phyloP scores from a whole-genome alignment of 2,329 filamentous ascomycete genomes.

The Alternaria sp. region DNA sequence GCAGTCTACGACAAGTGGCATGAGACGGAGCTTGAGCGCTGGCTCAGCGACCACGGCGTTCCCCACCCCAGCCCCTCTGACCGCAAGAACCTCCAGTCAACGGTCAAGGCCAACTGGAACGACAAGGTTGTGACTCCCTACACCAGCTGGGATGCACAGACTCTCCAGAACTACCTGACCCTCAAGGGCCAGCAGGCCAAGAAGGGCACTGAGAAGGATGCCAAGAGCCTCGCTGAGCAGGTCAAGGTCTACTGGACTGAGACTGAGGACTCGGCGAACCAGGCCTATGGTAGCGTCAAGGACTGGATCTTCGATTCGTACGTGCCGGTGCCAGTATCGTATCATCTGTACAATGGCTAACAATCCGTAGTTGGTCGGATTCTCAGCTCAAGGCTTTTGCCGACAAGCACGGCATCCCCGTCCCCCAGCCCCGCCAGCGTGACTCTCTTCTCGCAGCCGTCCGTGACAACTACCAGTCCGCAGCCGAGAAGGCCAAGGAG shows the following conservation, averaged over 20 bases:
- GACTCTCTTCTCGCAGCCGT: constrained; percentile 81
- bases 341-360: constrained; percentile 44
- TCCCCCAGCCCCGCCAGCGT: constrained; percentile 85
- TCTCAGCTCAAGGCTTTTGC: constrained; percentile 93
- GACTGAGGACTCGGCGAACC: constrained; percentile 76
- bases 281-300: constrained; percentile 75
- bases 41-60: constrained; percentile 91
- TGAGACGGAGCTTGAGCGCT: constrained; percentile 94
- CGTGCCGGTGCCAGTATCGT: not conserved
- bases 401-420: constrained; percentile 85
- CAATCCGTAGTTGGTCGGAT: constrained; percentile 76
- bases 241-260: constrained; percentile 81
- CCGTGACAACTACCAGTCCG: constrained; percentile 80
- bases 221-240: constrained; percentile 72
- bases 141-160: constrained; percentile 75
- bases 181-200: constrained; percentile 75
- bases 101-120: constrained; percentile 93
- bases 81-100: constrained; percentile 89
- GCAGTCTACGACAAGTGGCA: constrained; percentile 99
- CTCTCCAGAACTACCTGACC: constrained; percentile 73
- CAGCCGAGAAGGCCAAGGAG: constrained; percentile 79
- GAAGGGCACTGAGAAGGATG: constrained; percentile 71
- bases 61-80: constrained; percentile 90
- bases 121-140: constrained; percentile 77
- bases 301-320: constrained; percentile 92